phyloP scores from a whole-genome alignment of 139 green algal species.

The Monoraphidium neglectum region DNA sequence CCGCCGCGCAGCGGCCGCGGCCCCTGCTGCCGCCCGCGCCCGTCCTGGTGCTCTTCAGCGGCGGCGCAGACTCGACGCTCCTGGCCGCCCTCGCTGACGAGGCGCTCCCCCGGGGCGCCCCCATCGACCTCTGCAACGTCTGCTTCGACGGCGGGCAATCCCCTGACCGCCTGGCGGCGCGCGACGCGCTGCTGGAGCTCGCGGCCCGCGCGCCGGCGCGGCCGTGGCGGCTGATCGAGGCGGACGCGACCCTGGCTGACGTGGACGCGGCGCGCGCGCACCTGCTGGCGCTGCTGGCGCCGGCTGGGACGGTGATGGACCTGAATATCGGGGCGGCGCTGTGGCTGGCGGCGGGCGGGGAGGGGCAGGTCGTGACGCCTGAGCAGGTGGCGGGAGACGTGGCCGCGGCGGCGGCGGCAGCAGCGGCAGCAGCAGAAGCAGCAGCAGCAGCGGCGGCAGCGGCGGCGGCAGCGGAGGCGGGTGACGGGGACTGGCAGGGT shows the following conservation, averaged over 20 bases:
- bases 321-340: conserved; percentile 93
- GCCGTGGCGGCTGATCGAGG: conserved; percentile 82
- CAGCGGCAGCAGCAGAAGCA: no score
- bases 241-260: conserved; percentile 75
- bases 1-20: background rate
- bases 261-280: conserved; percentile 48
- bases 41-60: conserved; percentile 89
- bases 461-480: background rate
- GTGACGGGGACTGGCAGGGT: background rate
- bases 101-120: conserved; percentile 46
- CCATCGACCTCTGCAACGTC: conserved; percentile 84
- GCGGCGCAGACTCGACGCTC: conserved; percentile 87
- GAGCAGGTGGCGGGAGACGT: background rate
- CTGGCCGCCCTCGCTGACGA: conserved; percentile 75
- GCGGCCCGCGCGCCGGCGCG: conserved; percentile 48
- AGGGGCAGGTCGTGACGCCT: conserved; percentile 42
- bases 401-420: background rate
- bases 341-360: conserved; percentile 75
- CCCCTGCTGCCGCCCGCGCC: conserved; percentile 22
- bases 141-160: conserved; percentile 84
- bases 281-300: conserved; percentile 79
- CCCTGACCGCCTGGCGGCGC: conserved; percentile 77
- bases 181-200: conserved; percentile 71
- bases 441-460: background rate
- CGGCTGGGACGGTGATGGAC: conserved; percentile 91